Conservation (phyloP, 83 land plant genomes). For the Isoetes engelmannii region DNA sequence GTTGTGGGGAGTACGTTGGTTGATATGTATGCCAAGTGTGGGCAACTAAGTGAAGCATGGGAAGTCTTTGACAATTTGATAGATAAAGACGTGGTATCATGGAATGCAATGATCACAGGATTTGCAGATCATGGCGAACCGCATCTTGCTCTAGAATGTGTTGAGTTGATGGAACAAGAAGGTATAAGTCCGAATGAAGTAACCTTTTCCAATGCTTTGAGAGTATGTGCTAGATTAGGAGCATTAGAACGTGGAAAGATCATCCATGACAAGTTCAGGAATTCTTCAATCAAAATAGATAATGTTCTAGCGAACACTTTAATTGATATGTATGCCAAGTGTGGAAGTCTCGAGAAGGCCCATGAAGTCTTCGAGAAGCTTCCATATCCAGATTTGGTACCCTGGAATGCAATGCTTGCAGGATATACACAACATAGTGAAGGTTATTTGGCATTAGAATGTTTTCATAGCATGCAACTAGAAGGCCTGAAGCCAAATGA, state of each 20-base stretch:
- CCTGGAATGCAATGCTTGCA: neutral
- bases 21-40: slow-evolving; percentile 43
- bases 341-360: neutral
- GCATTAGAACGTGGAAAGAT: neutral
- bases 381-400: neutral
- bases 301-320: neutral
- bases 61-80: slow-evolving; percentile 24
- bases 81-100: slow-evolving; percentile 37
- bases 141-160: neutral
- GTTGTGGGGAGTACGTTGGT: slow-evolving; percentile 33
- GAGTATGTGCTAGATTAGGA: neutral
- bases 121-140: slow-evolving; percentile 24
- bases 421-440: neutral
- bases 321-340: slow-evolving; percentile 2
- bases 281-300: neutral
- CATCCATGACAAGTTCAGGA: neutral
- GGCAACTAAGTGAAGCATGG: slow-evolving; percentile 20
- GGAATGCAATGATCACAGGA: slow-evolving; percentile 39
- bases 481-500: neutral
- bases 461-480: neutral
- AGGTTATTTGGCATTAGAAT: neutral
- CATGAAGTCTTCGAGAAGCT: neutral
- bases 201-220: neutral
- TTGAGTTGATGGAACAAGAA: neutral
- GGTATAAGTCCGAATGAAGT: neutral